Percentiles rank a stretch among this genome's conserved stretches.
Conservation (phyloP, 2,329 filamentous ascomycete genomes). For the Aspergillus nomiae region DNA sequence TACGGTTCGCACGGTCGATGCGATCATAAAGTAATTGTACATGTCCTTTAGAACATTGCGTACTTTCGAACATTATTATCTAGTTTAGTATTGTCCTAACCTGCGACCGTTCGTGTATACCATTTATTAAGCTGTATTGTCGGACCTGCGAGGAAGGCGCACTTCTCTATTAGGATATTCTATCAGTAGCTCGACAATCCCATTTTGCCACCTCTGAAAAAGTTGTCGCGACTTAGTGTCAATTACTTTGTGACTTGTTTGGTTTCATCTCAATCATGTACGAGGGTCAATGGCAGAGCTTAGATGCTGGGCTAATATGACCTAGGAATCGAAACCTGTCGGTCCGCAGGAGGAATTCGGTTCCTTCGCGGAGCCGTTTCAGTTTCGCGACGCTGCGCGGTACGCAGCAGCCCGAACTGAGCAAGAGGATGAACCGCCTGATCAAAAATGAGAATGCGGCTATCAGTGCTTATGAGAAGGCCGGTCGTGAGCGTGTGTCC, state of each 20-base stretch:
- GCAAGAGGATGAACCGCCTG: slow-evolving; percentile 82
- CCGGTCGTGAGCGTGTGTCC: slow-evolving; percentile 77
- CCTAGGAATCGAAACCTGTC: slow-evolving; percentile 47
- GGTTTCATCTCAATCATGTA: slow-evolving; percentile 14
- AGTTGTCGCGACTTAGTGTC: not conserved
- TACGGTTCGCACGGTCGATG: not conserved
- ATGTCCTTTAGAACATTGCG: slow-evolving; percentile 10
- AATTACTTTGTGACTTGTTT: not conserved
- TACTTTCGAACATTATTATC: not conserved
- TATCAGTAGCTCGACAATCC: not conserved
- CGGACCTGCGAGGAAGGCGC: not conserved
- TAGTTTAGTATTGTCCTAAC: not conserved
- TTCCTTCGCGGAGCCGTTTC: slow-evolving; percentile 64
- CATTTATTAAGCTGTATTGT: not conserved
- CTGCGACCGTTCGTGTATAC: not conserved
- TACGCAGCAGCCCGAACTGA: slow-evolving; percentile 81
- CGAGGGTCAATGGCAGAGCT: not conserved
- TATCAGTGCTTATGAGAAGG: slow-evolving; percentile 79
- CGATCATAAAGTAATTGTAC: slow-evolving; percentile 15
- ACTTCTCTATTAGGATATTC: not conserved
- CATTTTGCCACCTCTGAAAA: not conserved
- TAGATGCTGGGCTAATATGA: not conserved
- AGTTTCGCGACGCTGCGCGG: slow-evolving; percentile 84
- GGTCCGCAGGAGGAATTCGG: slow-evolving; percentile 38
- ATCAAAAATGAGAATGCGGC: slow-evolving; percentile 95